Evolutionary conservation across 495 filamentous ascomycete species (phyloP).

Genomic region (Geopyxis carbonaria): DNA sequence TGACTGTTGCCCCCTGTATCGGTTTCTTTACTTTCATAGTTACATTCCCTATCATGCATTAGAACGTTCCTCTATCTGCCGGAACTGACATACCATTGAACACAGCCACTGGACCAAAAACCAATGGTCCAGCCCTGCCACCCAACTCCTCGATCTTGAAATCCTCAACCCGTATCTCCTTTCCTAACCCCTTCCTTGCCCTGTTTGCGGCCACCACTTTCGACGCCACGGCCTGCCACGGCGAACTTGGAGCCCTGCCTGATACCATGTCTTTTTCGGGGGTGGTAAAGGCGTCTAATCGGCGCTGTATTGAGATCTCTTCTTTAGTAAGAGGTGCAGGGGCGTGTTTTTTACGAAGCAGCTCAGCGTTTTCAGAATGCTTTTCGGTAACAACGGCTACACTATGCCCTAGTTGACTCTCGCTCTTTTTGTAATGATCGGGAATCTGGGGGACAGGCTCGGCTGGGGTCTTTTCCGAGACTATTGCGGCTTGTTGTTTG

Average conservation of each 20-base stretch:
- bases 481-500: too few relatives aligned
- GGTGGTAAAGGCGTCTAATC: conserved; percentile 14
- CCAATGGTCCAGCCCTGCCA: conserved; percentile 14
- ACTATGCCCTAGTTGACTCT: too few relatives aligned
- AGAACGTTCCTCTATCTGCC: not conserved
- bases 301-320: too few relatives aligned
- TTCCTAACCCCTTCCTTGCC: conserved; percentile 12
- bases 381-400: too few relatives aligned
- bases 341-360: too few relatives aligned
- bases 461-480: too few relatives aligned
- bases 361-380: too few relatives aligned
- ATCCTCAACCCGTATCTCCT: conserved; percentile 14
- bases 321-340: too few relatives aligned
- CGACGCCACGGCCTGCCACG: conserved; percentile 20
- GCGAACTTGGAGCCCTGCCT: conserved; percentile 16
- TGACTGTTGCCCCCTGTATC: conserved; percentile 16
- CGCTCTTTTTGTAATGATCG: not conserved
- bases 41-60: conserved; percentile 11
- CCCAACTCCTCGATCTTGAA: conserved; percentile 23
- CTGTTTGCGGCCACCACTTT: conserved; percentile 23
- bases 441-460: too few relatives aligned
- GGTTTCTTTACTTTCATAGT: conserved; percentile 19
- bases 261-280: conserved; percentile 19
- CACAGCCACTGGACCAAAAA: conserved; percentile 22
- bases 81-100: conserved; percentile 22